Conservation (phyloP, 371 early-diverging fungal species). For the Vavraia culicis region DNA sequence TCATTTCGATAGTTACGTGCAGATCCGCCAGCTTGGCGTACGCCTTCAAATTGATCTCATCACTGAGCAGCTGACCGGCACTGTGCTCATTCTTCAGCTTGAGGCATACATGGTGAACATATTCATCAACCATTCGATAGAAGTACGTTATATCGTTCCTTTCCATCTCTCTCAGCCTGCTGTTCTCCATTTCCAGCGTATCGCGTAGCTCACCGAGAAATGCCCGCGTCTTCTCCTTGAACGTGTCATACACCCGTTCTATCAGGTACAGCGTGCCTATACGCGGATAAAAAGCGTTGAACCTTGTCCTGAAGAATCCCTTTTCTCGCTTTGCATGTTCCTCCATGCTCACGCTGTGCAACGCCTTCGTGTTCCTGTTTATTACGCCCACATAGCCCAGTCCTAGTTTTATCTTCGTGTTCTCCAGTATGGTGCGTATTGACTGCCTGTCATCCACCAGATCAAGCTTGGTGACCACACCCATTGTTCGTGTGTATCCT, state of each 20-base stretch:
- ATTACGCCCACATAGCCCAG: conserved; percentile 91
- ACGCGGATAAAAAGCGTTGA: no score
- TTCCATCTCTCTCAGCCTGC: no score
- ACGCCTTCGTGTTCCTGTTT: conserved; percentile 68
- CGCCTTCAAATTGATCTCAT: no score
- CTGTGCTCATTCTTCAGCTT: no score
- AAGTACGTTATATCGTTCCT: no score
- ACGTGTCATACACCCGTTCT: conserved; percentile 66
- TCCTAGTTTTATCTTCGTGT: conserved; percentile 66
- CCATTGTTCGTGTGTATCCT: conserved; percentile 69
- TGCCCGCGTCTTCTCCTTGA: conserved; percentile 42
- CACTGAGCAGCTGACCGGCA: no score
- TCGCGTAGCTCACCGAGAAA: conserved; percentile 34
- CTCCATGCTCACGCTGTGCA: conserved; percentile 60
- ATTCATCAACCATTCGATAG: no score
- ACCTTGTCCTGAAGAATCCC: conserved; percentile 67
- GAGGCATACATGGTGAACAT: no score
- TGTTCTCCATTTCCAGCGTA: no score
- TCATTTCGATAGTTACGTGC: no score
- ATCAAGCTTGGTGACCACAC: conserved; percentile 94
- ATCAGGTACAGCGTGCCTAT: conserved; percentile 91
- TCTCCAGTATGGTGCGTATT: conserved; percentile 74
- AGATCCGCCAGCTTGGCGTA: no score
- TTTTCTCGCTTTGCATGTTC: conserved; percentile 65
- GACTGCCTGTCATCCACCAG: conserved; percentile 66